Conservation (phyloP, 768 basidiomycete genomes). For the Termitomyces sp. region DNA sequence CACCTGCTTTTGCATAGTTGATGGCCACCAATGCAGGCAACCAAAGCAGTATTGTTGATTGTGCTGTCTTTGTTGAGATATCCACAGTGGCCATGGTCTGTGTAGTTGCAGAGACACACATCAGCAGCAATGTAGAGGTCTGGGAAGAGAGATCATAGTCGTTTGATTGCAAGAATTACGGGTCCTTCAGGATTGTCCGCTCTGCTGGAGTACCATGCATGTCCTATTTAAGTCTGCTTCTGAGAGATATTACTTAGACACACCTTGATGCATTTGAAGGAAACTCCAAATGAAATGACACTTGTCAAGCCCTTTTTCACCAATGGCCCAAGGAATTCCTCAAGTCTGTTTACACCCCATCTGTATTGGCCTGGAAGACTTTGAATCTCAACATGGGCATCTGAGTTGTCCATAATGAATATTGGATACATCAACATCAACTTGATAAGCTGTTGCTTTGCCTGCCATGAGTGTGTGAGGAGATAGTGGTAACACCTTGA, state of each 20-base stretch:
- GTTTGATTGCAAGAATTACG: constrained; percentile 88
- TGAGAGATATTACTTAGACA: not conserved
- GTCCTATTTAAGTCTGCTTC: constrained; percentile 46
- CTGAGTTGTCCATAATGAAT: constrained; percentile 93
- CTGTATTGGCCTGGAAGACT: constrained; percentile 82
- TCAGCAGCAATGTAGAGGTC: constrained; percentile 86
- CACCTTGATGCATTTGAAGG: constrained; percentile 75
- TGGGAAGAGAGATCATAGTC: constrained; percentile 74
- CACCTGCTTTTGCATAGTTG: constrained; percentile 91
- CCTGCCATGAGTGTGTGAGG: constrained; percentile 83
- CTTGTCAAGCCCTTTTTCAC: constrained; percentile 86
- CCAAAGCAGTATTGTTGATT: constrained; percentile 73
- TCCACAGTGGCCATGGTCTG: constrained; percentile 96
- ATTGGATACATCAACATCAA: constrained; percentile 99
- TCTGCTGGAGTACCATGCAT: constrained; percentile 73
- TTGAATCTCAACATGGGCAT: constrained; percentile 72
- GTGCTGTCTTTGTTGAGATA: constrained; percentile 66
- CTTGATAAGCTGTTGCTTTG: constrained; percentile 71
- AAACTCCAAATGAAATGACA: constrained; percentile 94
- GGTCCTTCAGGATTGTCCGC: constrained; percentile 88
- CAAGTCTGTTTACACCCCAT: constrained; percentile 95
- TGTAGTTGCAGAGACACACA: constrained; percentile 99
- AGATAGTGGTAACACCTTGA: constrained; percentile 92
- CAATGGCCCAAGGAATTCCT: constrained; percentile 79
- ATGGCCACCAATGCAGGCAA: constrained; percentile 91